Conservation (phyloP, 352 stramenopile species). For the Phytophthora syringae region DNA sequence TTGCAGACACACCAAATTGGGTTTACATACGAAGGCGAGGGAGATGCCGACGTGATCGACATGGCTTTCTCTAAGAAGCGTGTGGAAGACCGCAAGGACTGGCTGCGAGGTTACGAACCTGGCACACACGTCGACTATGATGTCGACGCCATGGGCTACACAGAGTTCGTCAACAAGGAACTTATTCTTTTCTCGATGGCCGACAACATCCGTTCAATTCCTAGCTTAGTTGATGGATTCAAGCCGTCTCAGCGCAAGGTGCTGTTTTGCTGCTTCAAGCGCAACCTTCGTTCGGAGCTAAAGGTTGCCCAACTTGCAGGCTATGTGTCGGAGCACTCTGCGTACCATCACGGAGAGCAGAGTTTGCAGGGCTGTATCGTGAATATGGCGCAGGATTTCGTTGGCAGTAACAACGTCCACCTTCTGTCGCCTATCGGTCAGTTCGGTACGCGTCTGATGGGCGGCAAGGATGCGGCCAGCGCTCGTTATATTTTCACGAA, state of each 20-base stretch:
- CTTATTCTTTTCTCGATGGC: slow-evolving; percentile 98
- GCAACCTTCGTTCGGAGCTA: slow-evolving; percentile 94
- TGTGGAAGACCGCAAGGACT: slow-evolving; percentile 96
- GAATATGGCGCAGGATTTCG: slow-evolving; percentile 98
- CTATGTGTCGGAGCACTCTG: slow-evolving; percentile 98
- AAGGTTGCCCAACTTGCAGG: slow-evolving; percentile 96
- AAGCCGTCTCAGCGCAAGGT: slow-evolving; percentile 99
- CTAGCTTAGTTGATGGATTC: slow-evolving; percentile 96
- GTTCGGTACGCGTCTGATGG: slow-evolving; percentile 97
- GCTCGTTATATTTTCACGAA: slow-evolving; percentile 96
- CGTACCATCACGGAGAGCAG: slow-evolving; percentile 98
- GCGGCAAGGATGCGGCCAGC: slow-evolving; percentile 96
- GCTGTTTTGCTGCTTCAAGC: slow-evolving; percentile 98
- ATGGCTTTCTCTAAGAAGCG: slow-evolving; percentile 98
- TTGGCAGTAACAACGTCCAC: slow-evolving; percentile 98
- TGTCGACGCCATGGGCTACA: slow-evolving; percentile 93
- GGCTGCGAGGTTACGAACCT: slow-evolving; percentile 90
- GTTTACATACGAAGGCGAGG: slow-evolving; percentile 93
- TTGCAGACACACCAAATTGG: slow-evolving; percentile 94
- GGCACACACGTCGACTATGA: slow-evolving; percentile 93
- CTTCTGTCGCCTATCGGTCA: slow-evolving; percentile 96
- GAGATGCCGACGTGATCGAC: slow-evolving; percentile 92
- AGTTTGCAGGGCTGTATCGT: slow-evolving; percentile 96
- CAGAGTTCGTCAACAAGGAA: slow-evolving; percentile 99
- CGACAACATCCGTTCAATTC: slow-evolving; percentile 97